These are phyloP conservation scores for Myriosclerotinia curreyana DNA, from an alignment of 2,329 filamentous ascomycete genomes.

Conservation along the genomic window DNA sequence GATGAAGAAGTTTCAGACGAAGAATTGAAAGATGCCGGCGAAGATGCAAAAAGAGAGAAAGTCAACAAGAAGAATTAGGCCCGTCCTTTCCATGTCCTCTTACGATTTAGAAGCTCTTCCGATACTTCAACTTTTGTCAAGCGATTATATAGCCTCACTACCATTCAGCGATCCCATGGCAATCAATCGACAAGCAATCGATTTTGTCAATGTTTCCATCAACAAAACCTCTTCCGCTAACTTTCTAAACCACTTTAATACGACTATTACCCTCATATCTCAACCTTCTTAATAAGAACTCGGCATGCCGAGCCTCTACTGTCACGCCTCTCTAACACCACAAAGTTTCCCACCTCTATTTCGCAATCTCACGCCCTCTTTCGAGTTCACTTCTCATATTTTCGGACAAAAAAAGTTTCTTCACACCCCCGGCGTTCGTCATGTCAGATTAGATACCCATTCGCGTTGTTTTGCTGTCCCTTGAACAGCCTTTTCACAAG, in stretches of 20 bases:
- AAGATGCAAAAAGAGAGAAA: background rate
- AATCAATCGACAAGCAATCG: background rate
- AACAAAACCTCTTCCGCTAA: too few species aligned
- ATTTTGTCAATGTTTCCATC: background rate
- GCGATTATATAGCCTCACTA: background rate
- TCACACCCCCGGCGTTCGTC: background rate
- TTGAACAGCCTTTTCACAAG: background rate
- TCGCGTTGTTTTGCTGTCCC: background rate
- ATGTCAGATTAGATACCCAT: slow-evolving; percentile 6
- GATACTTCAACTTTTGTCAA: background rate
- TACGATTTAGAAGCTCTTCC: background rate
- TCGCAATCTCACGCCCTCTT: background rate
- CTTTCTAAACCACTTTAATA: background rate
- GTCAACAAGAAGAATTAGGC: background rate
- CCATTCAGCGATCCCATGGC: background rate
- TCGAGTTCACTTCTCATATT: background rate
- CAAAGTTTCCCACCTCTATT: background rate
- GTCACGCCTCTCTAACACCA: background rate
- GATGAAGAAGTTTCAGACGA: slow-evolving; percentile 18
- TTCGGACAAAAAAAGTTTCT: background rate
- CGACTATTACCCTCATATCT: background rate
- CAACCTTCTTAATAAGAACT: too few species aligned
- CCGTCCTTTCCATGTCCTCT: background rate
- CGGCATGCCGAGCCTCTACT: too few species aligned
- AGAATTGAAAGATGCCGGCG: background rate